A percentile compares a stretch with the other conserved stretches of the same genome.
phyloP scores from a whole-genome alignment of 2,329 filamentous ascomycete genomes.

The Monilinia polystroma region DNA sequence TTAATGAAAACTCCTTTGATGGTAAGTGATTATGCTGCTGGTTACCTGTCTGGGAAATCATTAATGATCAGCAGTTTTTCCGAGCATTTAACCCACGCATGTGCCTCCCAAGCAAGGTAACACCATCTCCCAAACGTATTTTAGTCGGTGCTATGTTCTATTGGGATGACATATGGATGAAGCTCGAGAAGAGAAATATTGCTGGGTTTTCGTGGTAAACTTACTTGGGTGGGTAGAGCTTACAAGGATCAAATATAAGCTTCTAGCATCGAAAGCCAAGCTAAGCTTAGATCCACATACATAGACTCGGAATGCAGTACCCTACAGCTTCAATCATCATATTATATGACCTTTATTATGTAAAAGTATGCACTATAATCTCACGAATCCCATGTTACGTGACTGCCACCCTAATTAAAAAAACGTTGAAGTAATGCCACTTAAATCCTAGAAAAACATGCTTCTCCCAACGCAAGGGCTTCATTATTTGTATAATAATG shows the following conservation, averaged over 20 bases:
- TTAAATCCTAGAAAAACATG: neutral
- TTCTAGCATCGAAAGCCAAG: neutral
- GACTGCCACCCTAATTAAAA: neutral
- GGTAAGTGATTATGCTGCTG: neutral
- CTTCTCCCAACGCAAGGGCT: no score
- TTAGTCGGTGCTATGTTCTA: conserved; percentile 21
- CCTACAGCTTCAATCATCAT: neutral
- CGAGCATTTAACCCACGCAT: conserved; percentile 14
- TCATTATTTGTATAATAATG: neutral
- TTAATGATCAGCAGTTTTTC: conserved; percentile 14
- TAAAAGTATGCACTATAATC: neutral
- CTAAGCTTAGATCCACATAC: neutral
- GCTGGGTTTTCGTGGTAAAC: conserved; percentile 4
- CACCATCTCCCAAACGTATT: conserved; percentile 18
- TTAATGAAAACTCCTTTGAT: conserved; percentile 22
- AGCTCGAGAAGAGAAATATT: conserved; percentile 15
- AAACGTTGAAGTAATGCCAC: neutral
- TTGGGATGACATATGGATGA: conserved; percentile 19
- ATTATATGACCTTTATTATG: neutral
- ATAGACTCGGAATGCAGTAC: neutral
- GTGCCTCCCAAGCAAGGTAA: conserved; percentile 17
- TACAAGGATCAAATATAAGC: neutral
- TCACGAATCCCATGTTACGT: neutral
- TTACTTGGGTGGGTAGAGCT: neutral
- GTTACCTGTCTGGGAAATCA: neutral